Base-by-base conservation (phyloP, 2,329 filamentous ascomycete species). In the Bipolaris sorokiniana region DNA sequence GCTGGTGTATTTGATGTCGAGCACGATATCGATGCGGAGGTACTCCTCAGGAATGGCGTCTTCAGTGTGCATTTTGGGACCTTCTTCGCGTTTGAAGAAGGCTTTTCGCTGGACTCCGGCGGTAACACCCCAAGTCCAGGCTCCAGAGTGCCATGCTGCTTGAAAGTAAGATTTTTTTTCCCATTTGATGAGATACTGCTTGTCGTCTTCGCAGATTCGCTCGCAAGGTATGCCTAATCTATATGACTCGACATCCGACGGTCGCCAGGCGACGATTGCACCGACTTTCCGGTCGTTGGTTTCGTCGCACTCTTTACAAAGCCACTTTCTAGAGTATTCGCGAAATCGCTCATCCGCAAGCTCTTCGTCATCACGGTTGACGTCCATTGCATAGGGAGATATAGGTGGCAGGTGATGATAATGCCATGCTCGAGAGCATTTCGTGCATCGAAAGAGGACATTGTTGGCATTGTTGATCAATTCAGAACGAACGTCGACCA, bases 161-260 rank as follows among this genome's bases (percentile, higher is more conserved):
- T 91, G 88, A 61, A 88, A 89, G 69, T 97, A 96, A 0, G 94
- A 97, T 54, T 86, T 83, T 0, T 82, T 81, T 42, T 90, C 87
- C 91, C 93, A 98, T 72, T 95, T 97, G 66, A 99, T 79, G 2
- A 99, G 84, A 69, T 98, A 99, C 65, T 97, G 92, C 63, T 93
- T 93, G n/a, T 90, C 82, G 52, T 92, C 89, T 69, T 95, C 89
- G 10, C 78, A 76, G n/a, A 91, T 78, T 51, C 84, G 78, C 26
- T 86, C 78, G 46, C 82, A 81, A 1, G 80, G 78, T 50, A 82
- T 79, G 1, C 83, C 85, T 3, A 81, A 71, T 13, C 78, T 75
- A 65, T 89, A 88, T 1, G 76, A 77, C 11, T 86, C 80, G 22
- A 84, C 78, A 65, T 90, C 80, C 0, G 81, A 74, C 0, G 92